Evolutionary conservation across 306 rosid species (phyloP), one percentile per base, ranked within the genome.

Genomic region (Cicer pinnatifidum): DNA sequence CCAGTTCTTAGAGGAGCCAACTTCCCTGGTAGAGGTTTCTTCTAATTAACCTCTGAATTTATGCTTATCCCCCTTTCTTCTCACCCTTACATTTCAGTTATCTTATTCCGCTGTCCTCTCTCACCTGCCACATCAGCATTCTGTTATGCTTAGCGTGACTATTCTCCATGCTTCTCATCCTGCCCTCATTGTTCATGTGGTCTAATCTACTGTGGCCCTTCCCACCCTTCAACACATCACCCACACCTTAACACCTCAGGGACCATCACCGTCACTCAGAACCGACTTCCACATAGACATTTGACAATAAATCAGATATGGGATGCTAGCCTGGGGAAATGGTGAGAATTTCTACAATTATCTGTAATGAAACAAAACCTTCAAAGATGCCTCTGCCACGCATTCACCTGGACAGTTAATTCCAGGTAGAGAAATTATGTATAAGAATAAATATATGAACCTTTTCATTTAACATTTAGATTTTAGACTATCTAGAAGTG

Each of bases 381-480:
- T 9, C 35, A 28, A 28, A 28, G 35, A 69, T 51, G 57, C n/a
- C 4, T 28, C 53, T 9, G 51, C 23, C 60, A 79, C 37, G 38
- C 70, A 73, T 67, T 38, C 70, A 66, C 68, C 33, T n/a, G 64
- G 47, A 47, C 13, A 56, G 66, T 46, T 9, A 56, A 65, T 59
- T 46, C 52, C 63, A 12, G 37, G 5, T 8, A 79, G 33, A 28
- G 58, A 54, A 23, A 45, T 45, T 54, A n/a, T 58, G 16, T 67
- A 15, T 10, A 35, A 68, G 41, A 69, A 53, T 53, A 81, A 44
- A 53, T 11, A 61, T 11, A 8, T 4, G 23, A 58, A 68, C 39
- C 51, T 75, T 39, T 75, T 69, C 10, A 80, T 53, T 50, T 56
- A 69, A 72, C 38, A 63, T 35, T 77, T 38, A 38, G 17, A 67